Evolutionary conservation across 441 rosid species (phyloP).

Genomic region (Populus hybrid): DNA sequence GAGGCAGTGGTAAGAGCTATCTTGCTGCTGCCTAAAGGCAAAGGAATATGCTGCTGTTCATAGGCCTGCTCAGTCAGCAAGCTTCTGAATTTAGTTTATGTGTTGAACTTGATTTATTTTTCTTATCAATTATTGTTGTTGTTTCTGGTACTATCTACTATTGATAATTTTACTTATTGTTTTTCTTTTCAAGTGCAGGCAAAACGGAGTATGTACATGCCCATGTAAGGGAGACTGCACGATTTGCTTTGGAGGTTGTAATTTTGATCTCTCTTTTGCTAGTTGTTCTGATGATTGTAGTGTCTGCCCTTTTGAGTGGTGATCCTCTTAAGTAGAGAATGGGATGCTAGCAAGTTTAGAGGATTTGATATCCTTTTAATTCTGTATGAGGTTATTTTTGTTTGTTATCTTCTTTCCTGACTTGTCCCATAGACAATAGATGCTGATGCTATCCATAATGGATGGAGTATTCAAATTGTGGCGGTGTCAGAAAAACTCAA

Average conservation of each 20-base stretch:
- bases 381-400: background rate
- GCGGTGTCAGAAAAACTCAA: background rate
- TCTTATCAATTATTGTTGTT: background rate
- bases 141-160: background rate
- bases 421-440: background rate
- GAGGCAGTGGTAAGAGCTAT: background rate
- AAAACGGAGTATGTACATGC: slow-evolving; percentile 79
- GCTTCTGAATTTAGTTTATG: background rate
- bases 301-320: background rate
- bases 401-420: background rate
- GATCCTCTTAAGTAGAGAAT: background rate
- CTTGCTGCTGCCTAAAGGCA: background rate
- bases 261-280: slow-evolving; percentile 26
- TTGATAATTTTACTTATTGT: background rate
- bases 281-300: slow-evolving; percentile 8
- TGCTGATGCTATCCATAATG: background rate
- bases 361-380: background rate
- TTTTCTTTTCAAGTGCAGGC: slow-evolving; percentile 43
- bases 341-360: background rate
- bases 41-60: background rate
- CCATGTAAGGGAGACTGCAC: slow-evolving; percentile 66
- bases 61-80: background rate
- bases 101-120: background rate
- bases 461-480: background rate
- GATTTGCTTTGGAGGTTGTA: slow-evolving; percentile 70